Evolutionary conservation across 1,139 yeast genomes (phyloP).

Genomic region (Hemisphaericaspora subhashii): DNA sequence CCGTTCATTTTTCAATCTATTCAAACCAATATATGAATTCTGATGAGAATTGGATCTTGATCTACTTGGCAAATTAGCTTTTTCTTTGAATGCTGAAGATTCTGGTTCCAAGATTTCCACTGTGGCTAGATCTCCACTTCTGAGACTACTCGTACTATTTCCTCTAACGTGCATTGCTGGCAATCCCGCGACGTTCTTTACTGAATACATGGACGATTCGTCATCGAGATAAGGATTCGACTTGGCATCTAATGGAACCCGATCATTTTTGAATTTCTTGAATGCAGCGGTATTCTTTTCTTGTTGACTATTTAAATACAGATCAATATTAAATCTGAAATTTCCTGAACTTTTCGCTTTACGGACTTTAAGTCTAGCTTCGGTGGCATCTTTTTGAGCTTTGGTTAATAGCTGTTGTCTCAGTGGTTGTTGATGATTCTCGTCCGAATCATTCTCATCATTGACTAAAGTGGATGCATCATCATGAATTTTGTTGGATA

Average conservation of each 20-base stretch:
- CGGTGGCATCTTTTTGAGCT: neutral
- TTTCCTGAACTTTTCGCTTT: conserved; percentile 41
- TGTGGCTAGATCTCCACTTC: neutral
- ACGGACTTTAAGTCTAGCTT: conserved; percentile 19
- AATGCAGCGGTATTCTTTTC: neutral
- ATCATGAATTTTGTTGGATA: conserved; percentile 15
- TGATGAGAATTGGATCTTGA: conserved; percentile 30
- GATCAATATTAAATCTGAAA: conserved; percentile 17
- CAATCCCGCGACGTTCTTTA: neutral
- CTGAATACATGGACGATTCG: neutral
- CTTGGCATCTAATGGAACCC: conserved; percentile 23
- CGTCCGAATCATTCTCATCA: conserved; percentile 16
- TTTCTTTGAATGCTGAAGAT: conserved; percentile 17
- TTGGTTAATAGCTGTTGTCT: neutral
- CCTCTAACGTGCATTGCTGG: neutral
- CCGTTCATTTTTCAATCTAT: conserved; percentile 32
- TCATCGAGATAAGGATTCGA: conserved; percentile 29
- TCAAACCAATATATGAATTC: conserved; percentile 42
- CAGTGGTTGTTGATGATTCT: neutral
- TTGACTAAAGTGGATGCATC: conserved; percentile 15
- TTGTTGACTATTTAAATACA: neutral
- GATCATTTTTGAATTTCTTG: conserved; percentile 21
- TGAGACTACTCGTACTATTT: neutral
- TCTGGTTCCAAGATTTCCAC: neutral
- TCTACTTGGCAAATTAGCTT: conserved; percentile 38